phyloP scores from a whole-genome alignment of 2,329 filamentous ascomycete species.

The Microcera coccophila region DNA sequence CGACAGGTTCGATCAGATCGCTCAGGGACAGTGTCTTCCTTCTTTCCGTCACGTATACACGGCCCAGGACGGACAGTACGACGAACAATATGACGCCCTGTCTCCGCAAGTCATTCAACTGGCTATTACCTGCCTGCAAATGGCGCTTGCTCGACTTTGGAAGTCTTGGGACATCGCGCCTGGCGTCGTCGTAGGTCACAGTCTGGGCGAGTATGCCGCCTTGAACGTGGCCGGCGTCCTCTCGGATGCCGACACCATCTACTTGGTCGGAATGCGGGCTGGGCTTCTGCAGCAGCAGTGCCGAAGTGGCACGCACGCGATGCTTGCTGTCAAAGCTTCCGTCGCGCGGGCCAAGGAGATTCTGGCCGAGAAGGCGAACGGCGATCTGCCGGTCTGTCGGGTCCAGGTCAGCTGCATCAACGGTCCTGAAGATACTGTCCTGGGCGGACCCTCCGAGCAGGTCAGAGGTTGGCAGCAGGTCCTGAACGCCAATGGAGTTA shows the following conservation, averaged over 20 bases:
- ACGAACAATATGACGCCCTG: slow-evolving; percentile 12
- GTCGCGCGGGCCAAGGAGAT: background rate
- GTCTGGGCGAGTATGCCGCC: slow-evolving; percentile 61
- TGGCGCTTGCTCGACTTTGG: slow-evolving; percentile 36
- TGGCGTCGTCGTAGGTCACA: slow-evolving; percentile 44
- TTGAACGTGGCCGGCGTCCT: slow-evolving; percentile 57
- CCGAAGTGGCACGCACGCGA: slow-evolving; percentile 33
- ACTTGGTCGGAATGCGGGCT: slow-evolving; percentile 58
- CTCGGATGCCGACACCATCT: slow-evolving; percentile 56
- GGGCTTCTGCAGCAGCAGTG: slow-evolving; percentile 53
- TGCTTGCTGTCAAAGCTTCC: slow-evolving; percentile 24
- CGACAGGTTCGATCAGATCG: slow-evolving; percentile 30
- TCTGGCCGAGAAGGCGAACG: slow-evolving; percentile 31
- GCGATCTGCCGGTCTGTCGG: too few relatives aligned
- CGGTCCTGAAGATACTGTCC: slow-evolving; percentile 67
- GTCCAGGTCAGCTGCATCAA: slow-evolving; percentile 71
- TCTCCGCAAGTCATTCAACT: slow-evolving; percentile 38
- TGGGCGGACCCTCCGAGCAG: slow-evolving; percentile 46
- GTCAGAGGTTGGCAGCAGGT: slow-evolving; percentile 40
- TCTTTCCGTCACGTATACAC: slow-evolving; percentile 37
- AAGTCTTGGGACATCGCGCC: slow-evolving; percentile 35
- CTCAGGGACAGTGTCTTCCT: slow-evolving; percentile 33
- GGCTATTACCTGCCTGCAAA: slow-evolving; percentile 36
- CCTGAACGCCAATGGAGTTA: slow-evolving; percentile 36
- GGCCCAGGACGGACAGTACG: slow-evolving; percentile 40